Evolutionary conservation across 2,329 filamentous ascomycete species (phyloP).

Genomic region (Cladosporium sphaerospermum): DNA sequence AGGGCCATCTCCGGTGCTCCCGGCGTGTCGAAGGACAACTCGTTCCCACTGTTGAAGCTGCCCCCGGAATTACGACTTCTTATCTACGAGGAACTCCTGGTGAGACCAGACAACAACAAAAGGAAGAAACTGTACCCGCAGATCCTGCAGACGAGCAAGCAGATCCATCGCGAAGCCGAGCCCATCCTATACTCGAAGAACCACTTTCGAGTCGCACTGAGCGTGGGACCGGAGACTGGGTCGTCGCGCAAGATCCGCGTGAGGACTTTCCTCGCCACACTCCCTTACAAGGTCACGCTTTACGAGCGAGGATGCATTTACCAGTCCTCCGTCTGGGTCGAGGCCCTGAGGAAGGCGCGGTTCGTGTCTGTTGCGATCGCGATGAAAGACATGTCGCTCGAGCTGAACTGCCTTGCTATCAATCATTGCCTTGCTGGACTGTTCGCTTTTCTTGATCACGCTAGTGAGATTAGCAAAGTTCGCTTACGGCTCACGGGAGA

Average conservation of each 20-base stretch:
- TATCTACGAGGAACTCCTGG: background rate
- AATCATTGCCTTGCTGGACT: background rate
- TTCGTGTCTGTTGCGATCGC: background rate
- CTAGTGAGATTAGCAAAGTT: background rate
- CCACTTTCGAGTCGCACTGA: background rate
- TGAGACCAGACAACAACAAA: background rate
- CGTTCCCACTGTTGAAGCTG: background rate
- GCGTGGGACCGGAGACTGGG: background rate
- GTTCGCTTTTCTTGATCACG: background rate
- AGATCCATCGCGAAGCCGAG: background rate
- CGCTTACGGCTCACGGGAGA: background rate
- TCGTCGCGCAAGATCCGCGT: background rate
- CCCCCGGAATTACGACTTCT: background rate
- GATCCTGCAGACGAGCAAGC: background rate
- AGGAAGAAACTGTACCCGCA: background rate
- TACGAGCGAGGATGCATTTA: background rate
- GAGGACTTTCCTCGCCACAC: background rate
- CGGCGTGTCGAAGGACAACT: too few relatives aligned
- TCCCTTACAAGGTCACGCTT: background rate
- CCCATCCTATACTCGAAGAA: background rate
- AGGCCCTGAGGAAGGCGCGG: background rate
- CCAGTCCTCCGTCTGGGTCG: background rate
- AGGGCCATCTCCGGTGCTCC: too few relatives aligned
- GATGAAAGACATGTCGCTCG: background rate
- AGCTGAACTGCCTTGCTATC: background rate